Evolutionary conservation across 148 eudicot genomes (phyloP).

Genomic region (Bassia scoparia): DNA sequence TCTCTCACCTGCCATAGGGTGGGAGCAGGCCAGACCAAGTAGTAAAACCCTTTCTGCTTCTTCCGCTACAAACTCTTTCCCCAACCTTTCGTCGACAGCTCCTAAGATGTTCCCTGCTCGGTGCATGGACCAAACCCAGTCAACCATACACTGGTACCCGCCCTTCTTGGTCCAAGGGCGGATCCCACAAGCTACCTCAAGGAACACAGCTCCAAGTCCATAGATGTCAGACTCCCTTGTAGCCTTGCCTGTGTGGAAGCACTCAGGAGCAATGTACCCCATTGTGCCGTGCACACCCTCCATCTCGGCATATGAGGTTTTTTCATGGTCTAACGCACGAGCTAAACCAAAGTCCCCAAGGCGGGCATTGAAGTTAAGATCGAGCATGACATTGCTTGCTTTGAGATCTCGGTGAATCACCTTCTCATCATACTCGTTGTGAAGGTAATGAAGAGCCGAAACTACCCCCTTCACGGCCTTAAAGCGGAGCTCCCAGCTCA

Average conservation of each 20-base stretch:
- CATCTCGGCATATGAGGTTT: conserved; percentile 60
- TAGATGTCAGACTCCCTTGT: conserved; percentile 67
- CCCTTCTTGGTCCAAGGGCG: conserved; percentile 53
- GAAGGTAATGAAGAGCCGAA: conserved; percentile 58
- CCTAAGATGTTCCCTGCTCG: conserved; percentile 48
- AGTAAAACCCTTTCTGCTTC: conserved; percentile 62
- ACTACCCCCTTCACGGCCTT: conserved; percentile 46
- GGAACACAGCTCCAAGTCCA: conserved; percentile 63
- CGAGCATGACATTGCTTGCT: conserved; percentile 87
- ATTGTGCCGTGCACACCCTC: conserved; percentile 68
- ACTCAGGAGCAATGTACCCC: conserved; percentile 91
- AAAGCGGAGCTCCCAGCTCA: conserved; percentile 45
- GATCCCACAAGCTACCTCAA: conserved; percentile 64
- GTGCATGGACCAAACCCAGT: conserved; percentile 83
- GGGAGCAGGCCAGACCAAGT: conserved; percentile 69
- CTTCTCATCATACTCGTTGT: conserved; percentile 61
- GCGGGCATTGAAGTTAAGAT: conserved; percentile 66
- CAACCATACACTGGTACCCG: conserved; percentile 45
- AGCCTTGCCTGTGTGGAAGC: conserved; percentile 74
- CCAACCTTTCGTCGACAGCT: conserved; percentile 56
- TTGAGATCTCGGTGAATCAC: conserved; percentile 88
- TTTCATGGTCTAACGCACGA: conserved; percentile 67
- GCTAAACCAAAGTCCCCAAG: conserved; percentile 90
- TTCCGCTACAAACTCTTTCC: conserved; percentile 37
- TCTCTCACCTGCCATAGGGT: conserved; percentile 58